phyloP scores from a whole-genome alignment of 768 basidiomycete species.

The Termitomyces sp. region DNA sequence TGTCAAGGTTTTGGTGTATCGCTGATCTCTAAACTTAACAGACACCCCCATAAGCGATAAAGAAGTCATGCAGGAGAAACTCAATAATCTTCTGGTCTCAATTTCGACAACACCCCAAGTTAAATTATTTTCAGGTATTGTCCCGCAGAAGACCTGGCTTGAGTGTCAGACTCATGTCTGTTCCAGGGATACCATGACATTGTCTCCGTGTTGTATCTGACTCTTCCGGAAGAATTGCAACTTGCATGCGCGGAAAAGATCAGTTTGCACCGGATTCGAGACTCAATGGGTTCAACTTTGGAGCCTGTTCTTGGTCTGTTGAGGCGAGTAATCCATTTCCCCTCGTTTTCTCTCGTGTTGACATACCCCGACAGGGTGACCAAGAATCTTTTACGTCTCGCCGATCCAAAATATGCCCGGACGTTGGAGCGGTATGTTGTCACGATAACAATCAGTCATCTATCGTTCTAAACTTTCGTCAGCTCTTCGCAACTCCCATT shows the following conservation, averaged over 20 bases:
- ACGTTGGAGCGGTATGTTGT: constrained; percentile 60
- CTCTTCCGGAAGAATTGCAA: constrained; percentile 58
- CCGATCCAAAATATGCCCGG: constrained; percentile 67
- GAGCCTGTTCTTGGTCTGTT: constrained; percentile 84
- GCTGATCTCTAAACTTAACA: background rate
- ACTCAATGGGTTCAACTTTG: constrained; percentile 83
- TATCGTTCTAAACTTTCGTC: constrained; percentile 1
- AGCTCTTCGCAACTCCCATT: constrained; percentile 82
- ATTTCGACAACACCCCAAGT: constrained; percentile 69
- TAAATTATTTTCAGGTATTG: constrained; percentile 81
- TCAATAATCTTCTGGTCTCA: constrained; percentile 71
- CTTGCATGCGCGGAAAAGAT: constrained; percentile 64
- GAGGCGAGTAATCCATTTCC: constrained; percentile 36
- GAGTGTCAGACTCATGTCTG: background rate
- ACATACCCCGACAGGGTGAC: constrained; percentile 48
- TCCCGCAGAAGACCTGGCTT: background rate
- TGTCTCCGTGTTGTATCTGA: constrained; percentile 77
- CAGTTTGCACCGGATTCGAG: constrained; percentile 74
- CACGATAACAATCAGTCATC: background rate
- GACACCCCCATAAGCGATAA: constrained; percentile 30
- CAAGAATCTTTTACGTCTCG: constrained; percentile 66
- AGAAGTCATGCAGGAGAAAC: constrained; percentile 57
- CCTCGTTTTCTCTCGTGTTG: background rate
- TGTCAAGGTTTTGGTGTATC: background rate
- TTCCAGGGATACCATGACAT: constrained; percentile 90